Base-by-base conservation (phyloP, 2,329 filamentous ascomycete species). In the Scedosporium aurantiacum region DNA sequence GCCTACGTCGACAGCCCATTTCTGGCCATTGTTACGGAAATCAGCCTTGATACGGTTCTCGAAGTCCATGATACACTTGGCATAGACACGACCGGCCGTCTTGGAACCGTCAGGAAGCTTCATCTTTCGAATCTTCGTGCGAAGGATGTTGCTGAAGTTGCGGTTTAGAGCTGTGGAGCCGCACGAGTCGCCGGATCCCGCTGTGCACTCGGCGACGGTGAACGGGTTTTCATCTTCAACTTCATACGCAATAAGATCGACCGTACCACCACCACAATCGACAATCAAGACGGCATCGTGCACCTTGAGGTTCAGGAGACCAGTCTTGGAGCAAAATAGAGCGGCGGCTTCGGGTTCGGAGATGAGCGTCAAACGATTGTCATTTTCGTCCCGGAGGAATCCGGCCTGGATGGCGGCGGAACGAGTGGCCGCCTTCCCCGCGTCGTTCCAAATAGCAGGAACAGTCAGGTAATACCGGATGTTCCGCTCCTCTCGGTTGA, bases 11-110 rank as follows among this genome's bases (percentile, higher is more conserved):
- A 97, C 92, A 54, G 94, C 94, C 94, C 94, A 97, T 75, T 97
- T 97, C 75, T 97, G 93, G 58, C 93, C 92, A 74, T 97, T 97
- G 79, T 97, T 97, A 66, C 94, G 86, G 87, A 99, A 99, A 75
- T 97, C 94, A 58, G 94, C 94, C 82, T 99, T 99, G 83, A 99
- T 97, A 74, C 94, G 83, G 83, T 97, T 97, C 79, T 99, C 94
- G 70, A 99, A 99, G 76, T 99, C 94, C 93, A 97, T 97, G 76
- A 99, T 97, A 74, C 93, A 97, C 79, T 97, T 97, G 67, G 93
- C 93, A 74, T 97, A 97, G 61, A 99, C 94, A 75, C 93, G 91
- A 52, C 93, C 93, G n/a, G 94, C 93, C 2, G 91, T 97, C 77
- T 93, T 95, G 67, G 93, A 97, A 56, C 92, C 93, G 71, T 97